Conservation (phyloP, 306 rosid genomes). For the Mimosa bimucronata region DNA sequence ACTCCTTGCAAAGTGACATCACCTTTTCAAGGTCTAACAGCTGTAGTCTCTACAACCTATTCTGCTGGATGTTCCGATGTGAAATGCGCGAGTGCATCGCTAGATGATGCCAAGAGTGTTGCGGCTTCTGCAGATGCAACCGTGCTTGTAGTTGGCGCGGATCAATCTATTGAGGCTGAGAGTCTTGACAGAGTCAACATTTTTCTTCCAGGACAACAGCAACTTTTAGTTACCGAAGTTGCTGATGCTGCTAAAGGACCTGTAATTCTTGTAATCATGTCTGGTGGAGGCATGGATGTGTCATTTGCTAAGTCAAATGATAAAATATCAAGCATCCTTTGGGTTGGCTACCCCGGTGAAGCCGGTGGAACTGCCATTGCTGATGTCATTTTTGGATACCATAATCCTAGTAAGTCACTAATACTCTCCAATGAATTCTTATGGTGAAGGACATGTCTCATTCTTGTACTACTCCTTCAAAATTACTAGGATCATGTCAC, state of each 20-base stretch:
- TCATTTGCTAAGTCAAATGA: conserved; percentile 74
- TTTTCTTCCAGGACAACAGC: conserved; percentile 87
- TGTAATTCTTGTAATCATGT: conserved; percentile 87
- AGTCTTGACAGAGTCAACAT: conserved; percentile 76
- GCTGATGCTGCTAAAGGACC: conserved; percentile 90
- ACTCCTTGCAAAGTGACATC: conserved; percentile 79
- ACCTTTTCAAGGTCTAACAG: conserved; percentile 86
- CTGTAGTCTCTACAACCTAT: conserved; percentile 65
- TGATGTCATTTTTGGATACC: conserved; percentile 82
- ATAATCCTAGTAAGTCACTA: conserved; percentile 76
- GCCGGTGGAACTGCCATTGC: conserved; percentile 99
- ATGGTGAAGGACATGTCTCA: background rate
- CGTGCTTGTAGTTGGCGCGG: conserved; percentile 74
- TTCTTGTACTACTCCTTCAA: background rate
- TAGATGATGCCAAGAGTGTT: conserved; percentile 65
- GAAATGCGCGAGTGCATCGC: conserved; percentile 63
- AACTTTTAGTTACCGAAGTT: conserved; percentile 68
- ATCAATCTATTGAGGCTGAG: conserved; percentile 84
- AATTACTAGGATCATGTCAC: background rate
- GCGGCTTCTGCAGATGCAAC: conserved; percentile 97
- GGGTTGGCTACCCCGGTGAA: conserved; percentile 99
- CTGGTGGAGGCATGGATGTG: conserved; percentile 96
- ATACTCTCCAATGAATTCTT: background rate
- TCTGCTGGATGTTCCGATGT: conserved; percentile 77
- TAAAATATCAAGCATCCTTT: conserved; percentile 86